Evolutionary conservation across 2,329 filamentous ascomycete species (phyloP).

Genomic region (Ophiostoma quercus): DNA sequence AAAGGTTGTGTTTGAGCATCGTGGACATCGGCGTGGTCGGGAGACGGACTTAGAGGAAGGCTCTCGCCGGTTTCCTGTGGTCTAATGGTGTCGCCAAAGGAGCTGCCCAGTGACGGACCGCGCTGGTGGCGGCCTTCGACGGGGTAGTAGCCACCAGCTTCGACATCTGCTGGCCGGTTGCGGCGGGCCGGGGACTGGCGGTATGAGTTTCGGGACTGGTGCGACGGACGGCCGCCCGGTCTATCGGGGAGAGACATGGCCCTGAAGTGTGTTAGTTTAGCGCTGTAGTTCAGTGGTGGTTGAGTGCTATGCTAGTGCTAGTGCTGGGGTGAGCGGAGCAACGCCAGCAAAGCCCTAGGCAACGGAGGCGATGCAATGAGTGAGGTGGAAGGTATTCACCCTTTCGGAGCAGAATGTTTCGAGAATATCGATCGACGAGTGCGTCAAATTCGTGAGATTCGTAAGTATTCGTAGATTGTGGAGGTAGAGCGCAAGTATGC

Average conservation of each 20-base stretch:
- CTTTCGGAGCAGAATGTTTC: conserved; percentile 19
- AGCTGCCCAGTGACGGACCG: conserved; percentile 50
- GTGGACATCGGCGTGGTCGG: conserved; percentile 30
- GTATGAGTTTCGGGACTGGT: conserved; percentile 59
- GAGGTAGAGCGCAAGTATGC: not conserved
- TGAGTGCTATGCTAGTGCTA: not conserved
- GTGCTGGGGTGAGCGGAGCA: not conserved
- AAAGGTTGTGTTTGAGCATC: conserved; percentile 38
- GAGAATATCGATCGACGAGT: not conserved
- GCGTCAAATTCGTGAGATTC: not conserved
- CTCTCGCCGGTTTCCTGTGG: conserved; percentile 52
- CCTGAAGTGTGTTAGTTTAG: conserved; percentile 31
- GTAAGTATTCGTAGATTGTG: too few species aligned
- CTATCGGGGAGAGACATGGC: conserved; percentile 60
- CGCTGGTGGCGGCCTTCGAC: conserved; percentile 46
- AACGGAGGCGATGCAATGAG: conserved; percentile 3
- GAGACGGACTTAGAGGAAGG: conserved; percentile 50
- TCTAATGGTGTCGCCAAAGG: conserved; percentile 54
- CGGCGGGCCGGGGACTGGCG: conserved; percentile 64
- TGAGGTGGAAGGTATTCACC: conserved; percentile 17
- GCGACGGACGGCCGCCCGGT: conserved; percentile 58
- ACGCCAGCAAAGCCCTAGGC: conserved; percentile 5
- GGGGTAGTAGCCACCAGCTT: conserved; percentile 53
- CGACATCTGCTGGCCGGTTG: conserved; percentile 61
- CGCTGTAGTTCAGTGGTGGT: not conserved